A percentile compares a stretch with the other conserved stretches of the same genome.
These are phyloP conservation scores for Penicillium coprophilum DNA, from an alignment of 495 filamentous ascomycete species.

Conservation along the genomic window DNA sequence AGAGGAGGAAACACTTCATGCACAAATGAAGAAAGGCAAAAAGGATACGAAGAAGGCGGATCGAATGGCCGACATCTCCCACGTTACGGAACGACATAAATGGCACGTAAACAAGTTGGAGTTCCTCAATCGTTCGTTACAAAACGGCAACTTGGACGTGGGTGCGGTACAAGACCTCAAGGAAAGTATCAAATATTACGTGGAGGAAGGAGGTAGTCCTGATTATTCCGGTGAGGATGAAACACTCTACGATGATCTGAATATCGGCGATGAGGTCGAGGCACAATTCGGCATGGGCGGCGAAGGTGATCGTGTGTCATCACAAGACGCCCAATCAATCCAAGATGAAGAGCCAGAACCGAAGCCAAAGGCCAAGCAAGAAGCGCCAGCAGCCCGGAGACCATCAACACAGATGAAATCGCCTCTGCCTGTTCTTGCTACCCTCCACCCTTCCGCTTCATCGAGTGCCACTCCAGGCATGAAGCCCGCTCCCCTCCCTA, in stretches of 20 bases:
- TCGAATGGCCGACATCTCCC: constrained; percentile 80
- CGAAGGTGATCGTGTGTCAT: constrained; percentile 85
- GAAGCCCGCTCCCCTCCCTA: constrained; percentile 90
- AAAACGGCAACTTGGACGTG: constrained; percentile 86
- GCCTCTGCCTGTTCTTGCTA: constrained; percentile 84
- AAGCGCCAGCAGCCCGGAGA: constrained; percentile 58
- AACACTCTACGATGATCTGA: constrained; percentile 90
- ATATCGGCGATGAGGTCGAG: constrained; percentile 85
- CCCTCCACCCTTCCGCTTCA: constrained; percentile 56
- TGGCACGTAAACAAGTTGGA: constrained; percentile 94
- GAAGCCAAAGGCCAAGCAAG: constrained; percentile 54
- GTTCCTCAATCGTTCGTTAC: constrained; percentile 80
- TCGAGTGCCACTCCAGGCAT: constrained; percentile 66
- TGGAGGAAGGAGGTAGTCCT: constrained; percentile 80
- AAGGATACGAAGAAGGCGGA: constrained; percentile 79
- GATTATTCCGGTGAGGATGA: constrained; percentile 89
- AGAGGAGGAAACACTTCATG: constrained; percentile 82
- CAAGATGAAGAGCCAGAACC: constrained; percentile 75
- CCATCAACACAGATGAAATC: constrained; percentile 92
- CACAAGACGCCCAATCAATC: constrained; percentile 91
- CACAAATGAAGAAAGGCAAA: constrained; percentile 91
- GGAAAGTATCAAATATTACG: constrained; percentile 92
- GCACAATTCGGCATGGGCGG: constrained; percentile 74
- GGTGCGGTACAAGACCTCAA: constrained; percentile 83
- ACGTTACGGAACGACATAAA: constrained; percentile 86